Evolutionary conservation across 2,329 filamentous ascomycete species (phyloP), one percentile per base, ranked within the genome.

Genomic region (Colletotrichum cordylinicola): DNA sequence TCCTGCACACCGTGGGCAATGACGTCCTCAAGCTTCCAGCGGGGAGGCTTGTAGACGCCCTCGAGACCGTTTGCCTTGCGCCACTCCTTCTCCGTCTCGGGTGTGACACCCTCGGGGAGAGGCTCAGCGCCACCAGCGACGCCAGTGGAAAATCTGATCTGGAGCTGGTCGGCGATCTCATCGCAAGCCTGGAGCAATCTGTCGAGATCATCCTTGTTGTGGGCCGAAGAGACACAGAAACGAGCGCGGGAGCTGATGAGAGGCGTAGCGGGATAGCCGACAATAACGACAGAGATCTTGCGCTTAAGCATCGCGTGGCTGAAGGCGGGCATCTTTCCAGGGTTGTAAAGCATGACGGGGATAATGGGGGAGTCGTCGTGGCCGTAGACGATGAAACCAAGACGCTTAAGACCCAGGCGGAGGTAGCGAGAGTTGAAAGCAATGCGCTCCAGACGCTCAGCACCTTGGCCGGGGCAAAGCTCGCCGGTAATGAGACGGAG

Each of bases 401-500:
- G 93, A 80, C 97, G 95, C 90, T 99, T 99, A 81, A 99, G 91
- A 79, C 97, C 97, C 33, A 99, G 93, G 75, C 97, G 95, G n/a
- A 99, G 94, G 84, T 99, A 99, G 62, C 97, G 93, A 27, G 96
- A 98, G 90, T 99, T 99, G 91, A 98, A 99, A 66, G 96, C 96
- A 79, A 99, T 94, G 80, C 97, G 94, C 86, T 98, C 96, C 60
- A 99, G 91, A 78, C 97, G 94, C 87, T 99, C 97, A 84, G 98
- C 95, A 74, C 97, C 97, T 86, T 99, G 96, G 6, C 96, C 96
- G 18, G 96, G 96, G 73, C 91, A 90, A 56, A 98, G 87, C 76
- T 98, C 96, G 69, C 97, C 97, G 67, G 92, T 93, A 83, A 99
- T 99, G 80, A 98, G 93, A 80, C 93, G 93, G 68, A 99, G 91